Conservation (phyloP, 805 yeast species). For the Zygotorulaspora florentina region DNA sequence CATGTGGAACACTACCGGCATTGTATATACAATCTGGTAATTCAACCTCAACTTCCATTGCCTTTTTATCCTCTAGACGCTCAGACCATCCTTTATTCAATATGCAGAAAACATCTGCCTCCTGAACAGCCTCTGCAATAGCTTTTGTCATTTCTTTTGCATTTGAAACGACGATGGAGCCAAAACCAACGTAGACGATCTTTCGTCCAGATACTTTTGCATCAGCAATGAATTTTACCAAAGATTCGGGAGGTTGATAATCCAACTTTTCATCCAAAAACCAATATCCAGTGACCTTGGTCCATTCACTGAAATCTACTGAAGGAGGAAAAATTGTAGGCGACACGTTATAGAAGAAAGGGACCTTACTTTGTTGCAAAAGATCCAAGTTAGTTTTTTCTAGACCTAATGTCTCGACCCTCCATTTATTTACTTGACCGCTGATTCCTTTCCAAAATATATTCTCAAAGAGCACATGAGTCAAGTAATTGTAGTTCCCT, state of each 20-base stretch:
- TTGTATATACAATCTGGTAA: constrained; percentile 67
- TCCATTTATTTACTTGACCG: constrained; percentile 83
- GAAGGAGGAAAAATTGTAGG: constrained; percentile 89
- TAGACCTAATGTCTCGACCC: constrained; percentile 60
- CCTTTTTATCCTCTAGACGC: constrained; percentile 43
- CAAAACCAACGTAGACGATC: constrained; percentile 89
- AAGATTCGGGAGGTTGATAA: constrained; percentile 57
- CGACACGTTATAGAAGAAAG: constrained; percentile 84
- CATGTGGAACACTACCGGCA: constrained; percentile 79
- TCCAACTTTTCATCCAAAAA: constrained; percentile 63
- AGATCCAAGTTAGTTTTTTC: constrained; percentile 65
- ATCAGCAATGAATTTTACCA: constrained; percentile 53
- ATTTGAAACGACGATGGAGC: constrained; percentile 86
- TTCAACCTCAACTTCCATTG: constrained; percentile 36
- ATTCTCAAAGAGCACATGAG: constrained; percentile 90
- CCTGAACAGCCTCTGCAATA: constrained; percentile 69
- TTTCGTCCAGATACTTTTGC: constrained; percentile 63
- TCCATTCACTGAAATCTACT: constrained; percentile 91
- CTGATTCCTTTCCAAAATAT: constrained; percentile 91
- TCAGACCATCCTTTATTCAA: constrained; percentile 95
- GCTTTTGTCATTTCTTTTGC: constrained; percentile 75
- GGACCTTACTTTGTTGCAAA: constrained; percentile 74
- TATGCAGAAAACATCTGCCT: constrained; percentile 81
- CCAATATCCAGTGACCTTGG: constrained; percentile 96
- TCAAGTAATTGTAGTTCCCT: constrained; percentile 86